These are phyloP conservation scores for Thielaviopsis ethacetica DNA, from an alignment of 2,329 filamentous ascomycete species.

Conservation along the genomic window DNA sequence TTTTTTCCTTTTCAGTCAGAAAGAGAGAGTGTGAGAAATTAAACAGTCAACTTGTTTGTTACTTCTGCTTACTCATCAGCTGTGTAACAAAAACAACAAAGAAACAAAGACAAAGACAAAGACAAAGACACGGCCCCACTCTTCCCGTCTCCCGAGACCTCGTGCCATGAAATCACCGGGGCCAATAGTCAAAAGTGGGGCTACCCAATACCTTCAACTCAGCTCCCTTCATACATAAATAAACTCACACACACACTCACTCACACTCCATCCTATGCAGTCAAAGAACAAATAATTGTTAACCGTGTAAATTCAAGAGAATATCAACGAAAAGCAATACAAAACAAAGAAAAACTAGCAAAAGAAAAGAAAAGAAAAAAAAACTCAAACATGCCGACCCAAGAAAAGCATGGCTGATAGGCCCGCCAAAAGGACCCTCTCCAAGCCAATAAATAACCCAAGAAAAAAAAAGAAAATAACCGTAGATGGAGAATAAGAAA, in stretches of 20 bases:
- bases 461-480: slow-evolving; percentile 6
- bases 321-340: not conserved
- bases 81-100: not conserved
- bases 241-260: not conserved
- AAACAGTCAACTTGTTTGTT: too few relatives aligned
- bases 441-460: not conserved
- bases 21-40: too few relatives aligned
- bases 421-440: too few relatives aligned
- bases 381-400: not conserved
- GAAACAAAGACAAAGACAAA: not conserved
- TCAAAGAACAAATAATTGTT: too few relatives aligned
- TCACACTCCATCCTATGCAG: not conserved
- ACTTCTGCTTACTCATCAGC: too few relatives aligned
- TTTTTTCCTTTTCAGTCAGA: too few relatives aligned
- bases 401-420: too few relatives aligned
- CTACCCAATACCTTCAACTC: not conserved
- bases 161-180: not conserved
- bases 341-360: slow-evolving; percentile 1
- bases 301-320: not conserved
- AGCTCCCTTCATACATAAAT: too few relatives aligned
- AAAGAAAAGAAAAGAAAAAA: slow-evolving; percentile 3
- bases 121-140: not conserved
- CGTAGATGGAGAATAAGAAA: slow-evolving; percentile 3
- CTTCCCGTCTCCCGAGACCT: not conserved
- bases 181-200: not conserved